Base-by-base conservation (phyloP, 179 eudicot species). In the Beta macrorhiza region DNA sequence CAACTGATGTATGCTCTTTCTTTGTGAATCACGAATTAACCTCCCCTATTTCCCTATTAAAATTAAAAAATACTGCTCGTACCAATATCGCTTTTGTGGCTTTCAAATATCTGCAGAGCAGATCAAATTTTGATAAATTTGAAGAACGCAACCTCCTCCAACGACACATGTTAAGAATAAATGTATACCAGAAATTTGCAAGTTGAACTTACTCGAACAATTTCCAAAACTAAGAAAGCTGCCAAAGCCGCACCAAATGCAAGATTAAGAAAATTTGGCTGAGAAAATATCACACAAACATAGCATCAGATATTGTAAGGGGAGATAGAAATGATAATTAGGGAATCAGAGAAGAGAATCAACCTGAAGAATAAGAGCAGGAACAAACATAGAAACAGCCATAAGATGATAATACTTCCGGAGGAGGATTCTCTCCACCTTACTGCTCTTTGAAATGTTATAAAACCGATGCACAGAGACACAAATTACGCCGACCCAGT, bases 191-290 rank as follows among this genome's bases (percentile, higher is more conserved):
- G 51, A 44, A 61, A 51, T 25, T 16, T 52, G 58, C 67, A 52
- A 55, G 51, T 55, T 55, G 52, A 80, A 82, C 93, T 90, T 91
- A 96, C 98, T 76, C 99, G 94, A 78, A 92, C 88, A 78, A 91
- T 92, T 90, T 96, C 99, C 89, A 96, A 55, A 15, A 88, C 83
- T 74, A 94, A 85, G 87, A 96, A 95, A 80, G 87, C 90, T 16
- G 93, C 94, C 90, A 96, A 89, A 84, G 99, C 99, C 75, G 88
- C 97, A 74, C 99, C 99, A 83, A 96, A 92, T 71, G 98, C 96
- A 82, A 96, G 93, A 85, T 92, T 88, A 77, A 96, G 94, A 85
- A 96, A 96, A 68, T 81, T 82, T 58, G 99, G 97, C 98, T 96
- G 97, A 49, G 74, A 45, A 78, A 75, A 72, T 0, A 67, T n/a